Evolutionary conservation across 2,329 filamentous ascomycete species (phyloP).

Genomic region (Botrytis sinoallii): DNA sequence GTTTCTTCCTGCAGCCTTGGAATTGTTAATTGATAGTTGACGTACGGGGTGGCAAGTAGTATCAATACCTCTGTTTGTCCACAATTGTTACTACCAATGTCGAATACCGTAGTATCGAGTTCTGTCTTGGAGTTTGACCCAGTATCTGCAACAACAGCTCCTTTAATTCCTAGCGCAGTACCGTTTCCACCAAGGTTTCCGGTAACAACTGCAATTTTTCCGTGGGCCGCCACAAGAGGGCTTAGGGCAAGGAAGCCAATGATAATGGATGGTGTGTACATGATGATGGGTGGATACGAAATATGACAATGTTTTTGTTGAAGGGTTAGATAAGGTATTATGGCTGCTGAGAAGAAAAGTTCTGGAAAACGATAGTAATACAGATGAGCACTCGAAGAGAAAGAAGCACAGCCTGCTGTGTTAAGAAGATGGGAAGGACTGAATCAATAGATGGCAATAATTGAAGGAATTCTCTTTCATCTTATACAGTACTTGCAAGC

Average conservation of each 20-base stretch:
- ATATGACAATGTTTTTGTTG: neutral
- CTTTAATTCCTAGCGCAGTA: slow-evolving; percentile 44
- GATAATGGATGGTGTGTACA: neutral
- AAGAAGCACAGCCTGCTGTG: slow-evolving; percentile 1
- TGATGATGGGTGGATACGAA: neutral
- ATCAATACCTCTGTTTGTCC: slow-evolving; percentile 23
- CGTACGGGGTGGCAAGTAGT: slow-evolving; percentile 13
- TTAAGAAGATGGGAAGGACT: neutral
- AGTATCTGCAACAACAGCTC: slow-evolving; percentile 42
- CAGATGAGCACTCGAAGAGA: neutral
- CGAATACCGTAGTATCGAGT: slow-evolving; percentile 47
- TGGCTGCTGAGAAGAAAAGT: neutral
- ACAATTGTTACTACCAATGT: slow-evolving; percentile 23
- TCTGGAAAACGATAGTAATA: neutral
- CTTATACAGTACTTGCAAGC: neutral
- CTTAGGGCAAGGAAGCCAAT: slow-evolving; percentile 47
- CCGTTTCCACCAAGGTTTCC: slow-evolving; percentile 44
- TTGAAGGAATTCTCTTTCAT: neutral
- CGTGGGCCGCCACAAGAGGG: slow-evolving; percentile 56
- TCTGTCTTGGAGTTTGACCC: slow-evolving; percentile 44
- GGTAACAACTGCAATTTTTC: slow-evolving; percentile 30
- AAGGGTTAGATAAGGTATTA: neutral
- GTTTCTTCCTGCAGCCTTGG: slow-evolving; percentile 33
- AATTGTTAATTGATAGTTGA: slow-evolving; percentile 39
- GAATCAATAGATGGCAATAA: neutral